A percentile compares a stretch with the other conserved stretches of the same genome.
These are phyloP conservation scores for Colletotrichum spinosum DNA, from an alignment of 2,329 filamentous ascomycete species.

Conservation along the genomic window DNA sequence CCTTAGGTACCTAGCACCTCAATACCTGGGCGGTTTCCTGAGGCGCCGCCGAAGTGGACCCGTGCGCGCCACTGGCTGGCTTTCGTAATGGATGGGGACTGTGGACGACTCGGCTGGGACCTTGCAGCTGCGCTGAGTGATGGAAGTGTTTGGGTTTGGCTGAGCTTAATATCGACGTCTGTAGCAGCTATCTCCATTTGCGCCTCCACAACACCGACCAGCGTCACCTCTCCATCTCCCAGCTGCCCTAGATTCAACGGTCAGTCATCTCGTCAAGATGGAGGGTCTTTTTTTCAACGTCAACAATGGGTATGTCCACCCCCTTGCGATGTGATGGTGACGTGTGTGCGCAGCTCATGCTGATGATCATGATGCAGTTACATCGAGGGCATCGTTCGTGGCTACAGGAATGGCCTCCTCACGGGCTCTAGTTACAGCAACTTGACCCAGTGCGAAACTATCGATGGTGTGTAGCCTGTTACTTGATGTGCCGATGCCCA, in stretches of 20 bases:
- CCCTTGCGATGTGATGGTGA: conserved; percentile 14
- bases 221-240: conserved; percentile 25
- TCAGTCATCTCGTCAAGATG: conserved; percentile 62
- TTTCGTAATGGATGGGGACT: conserved; percentile 23
- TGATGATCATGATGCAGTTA: conserved; percentile 70
- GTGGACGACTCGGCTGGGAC: conserved; percentile 22
- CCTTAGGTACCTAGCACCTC: no score
- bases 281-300: conserved; percentile 96
- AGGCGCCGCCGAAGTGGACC: neutral
- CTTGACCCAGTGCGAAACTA: conserved; percentile 96
- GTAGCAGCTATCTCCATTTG: conserved; percentile 32
- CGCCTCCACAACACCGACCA: conserved; percentile 34
- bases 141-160: conserved; percentile 19
- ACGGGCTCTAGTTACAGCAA: conserved; percentile 93
- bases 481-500: conserved; percentile 23
- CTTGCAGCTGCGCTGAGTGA: conserved; percentile 28
- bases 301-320: conserved; percentile 79
- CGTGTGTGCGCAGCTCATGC: neutral
- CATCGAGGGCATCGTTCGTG: conserved; percentile 96
- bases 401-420: conserved; percentile 94
- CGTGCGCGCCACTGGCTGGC: conserved; percentile 16
- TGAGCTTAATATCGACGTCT: conserved; percentile 25
- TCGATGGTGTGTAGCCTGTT: conserved; percentile 77
- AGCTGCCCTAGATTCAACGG: conserved; percentile 8
- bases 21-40: no score